A percentile compares a stretch with the other conserved stretches of the same genome.
Evolutionary conservation across 257 asterid genomes (phyloP).

Genomic region (Nicotiana sylvestris): DNA sequence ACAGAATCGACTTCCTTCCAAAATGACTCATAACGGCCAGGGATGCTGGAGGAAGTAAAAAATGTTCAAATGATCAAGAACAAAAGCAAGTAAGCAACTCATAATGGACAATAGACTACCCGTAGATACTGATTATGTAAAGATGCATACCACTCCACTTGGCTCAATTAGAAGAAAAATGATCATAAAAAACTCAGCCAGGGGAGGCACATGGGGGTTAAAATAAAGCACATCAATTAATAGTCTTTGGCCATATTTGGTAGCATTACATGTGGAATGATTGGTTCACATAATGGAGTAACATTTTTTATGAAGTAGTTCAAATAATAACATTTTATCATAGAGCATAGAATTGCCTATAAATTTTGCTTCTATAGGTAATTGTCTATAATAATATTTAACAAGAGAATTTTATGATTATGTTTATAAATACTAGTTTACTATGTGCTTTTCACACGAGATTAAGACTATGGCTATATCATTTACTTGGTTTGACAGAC

Average conservation of each 20-base stretch:
- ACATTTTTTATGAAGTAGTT: background rate
- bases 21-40: slow-evolving; percentile 67
- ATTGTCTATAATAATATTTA: background rate
- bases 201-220: background rate
- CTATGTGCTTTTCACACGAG: background rate
- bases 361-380: background rate
- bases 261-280: background rate
- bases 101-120: background rate
- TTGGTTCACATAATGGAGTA: too few species aligned
- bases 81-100: background rate
- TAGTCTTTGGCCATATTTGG: background rate
- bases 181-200: background rate
- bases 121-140: background rate
- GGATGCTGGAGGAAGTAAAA: slow-evolving; percentile 54
- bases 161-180: background rate
- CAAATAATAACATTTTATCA: background rate
- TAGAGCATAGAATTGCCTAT: background rate
- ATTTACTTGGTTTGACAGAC: background rate
- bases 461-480: background rate
- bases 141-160: background rate
- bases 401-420: background rate
- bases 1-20: slow-evolving; percentile 79
- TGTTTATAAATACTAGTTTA: background rate
- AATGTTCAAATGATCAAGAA: background rate
- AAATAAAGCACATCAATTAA: background rate